Percentiles rank a stretch among this genome's conserved stretches.
Evolutionary conservation across 129 eudicot genomes (phyloP).

Genomic region (Dittrichia graveolens): DNA sequence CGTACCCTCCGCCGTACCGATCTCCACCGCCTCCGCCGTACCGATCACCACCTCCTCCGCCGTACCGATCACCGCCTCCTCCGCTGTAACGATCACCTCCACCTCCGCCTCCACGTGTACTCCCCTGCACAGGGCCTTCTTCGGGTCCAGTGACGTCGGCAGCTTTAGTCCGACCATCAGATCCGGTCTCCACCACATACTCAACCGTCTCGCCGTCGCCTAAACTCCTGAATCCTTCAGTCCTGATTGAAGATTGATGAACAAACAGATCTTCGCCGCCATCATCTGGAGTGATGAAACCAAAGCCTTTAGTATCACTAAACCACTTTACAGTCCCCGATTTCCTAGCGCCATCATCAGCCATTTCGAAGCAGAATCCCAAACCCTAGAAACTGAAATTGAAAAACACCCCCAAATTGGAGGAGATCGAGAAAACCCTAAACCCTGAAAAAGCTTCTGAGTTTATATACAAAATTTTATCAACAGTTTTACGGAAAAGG

Average conservation of each 20-base stretch:
- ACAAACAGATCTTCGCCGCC: conserved; percentile 85
- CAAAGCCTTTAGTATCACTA: conserved; percentile 42
- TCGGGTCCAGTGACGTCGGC: conserved; percentile 46
- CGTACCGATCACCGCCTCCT: conserved; percentile 20
- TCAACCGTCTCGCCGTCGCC: conserved; percentile 79
- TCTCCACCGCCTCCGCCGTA: conserved; percentile 38
- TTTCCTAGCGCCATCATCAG: conserved; percentile 44
- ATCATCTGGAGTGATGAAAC: conserved; percentile 51
- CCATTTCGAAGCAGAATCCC: conserved; percentile 14
- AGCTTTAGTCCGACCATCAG: conserved; percentile 78
- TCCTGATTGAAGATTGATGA: conserved; percentile 72
- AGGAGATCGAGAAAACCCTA: conserved; percentile 21
- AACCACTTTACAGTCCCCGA: conserved; percentile 46
- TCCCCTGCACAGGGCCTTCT: conserved; percentile 29
- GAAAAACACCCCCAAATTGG: conserved; percentile 20
- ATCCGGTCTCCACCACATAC: conserved; percentile 52
- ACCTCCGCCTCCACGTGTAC: conserved; percentile 36
- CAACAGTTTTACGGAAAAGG: conserved; percentile 22
- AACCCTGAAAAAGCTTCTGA: conserved; percentile 23
- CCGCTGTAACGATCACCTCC: conserved; percentile 28
- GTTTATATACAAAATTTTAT: neutral
- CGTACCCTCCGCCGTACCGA: conserved; percentile 9
- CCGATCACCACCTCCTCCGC: conserved; percentile 16
- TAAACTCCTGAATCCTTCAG: conserved; percentile 79
- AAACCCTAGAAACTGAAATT: conserved; percentile 3